These are phyloP conservation scores for Leccinum disarticulatum DNA, from an alignment of 768 basidiomycete genomes.

Conservation along the genomic window DNA sequence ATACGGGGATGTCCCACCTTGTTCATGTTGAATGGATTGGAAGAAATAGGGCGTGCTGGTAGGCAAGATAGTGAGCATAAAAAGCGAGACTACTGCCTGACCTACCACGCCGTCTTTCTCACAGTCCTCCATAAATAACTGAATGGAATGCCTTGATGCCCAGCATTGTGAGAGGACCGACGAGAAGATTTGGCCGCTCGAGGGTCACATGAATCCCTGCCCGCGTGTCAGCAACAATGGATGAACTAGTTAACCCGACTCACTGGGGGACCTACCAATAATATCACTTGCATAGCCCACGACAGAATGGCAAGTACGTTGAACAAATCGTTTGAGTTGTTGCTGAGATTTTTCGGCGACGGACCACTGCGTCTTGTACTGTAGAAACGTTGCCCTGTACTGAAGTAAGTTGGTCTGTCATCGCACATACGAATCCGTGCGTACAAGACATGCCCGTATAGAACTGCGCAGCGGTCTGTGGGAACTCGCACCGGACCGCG, in stretches of 20 bases:
- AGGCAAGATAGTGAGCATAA: not conserved
- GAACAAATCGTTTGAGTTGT: not conserved
- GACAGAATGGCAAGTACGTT: not conserved
- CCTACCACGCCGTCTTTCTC: not conserved
- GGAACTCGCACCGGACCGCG: not conserved
- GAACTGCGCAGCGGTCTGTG: not conserved
- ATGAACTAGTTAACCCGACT: not conserved
- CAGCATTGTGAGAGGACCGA: not conserved
- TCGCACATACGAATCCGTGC: not conserved
- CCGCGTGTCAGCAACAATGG: not conserved
- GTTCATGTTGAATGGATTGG: conserved; percentile 6
- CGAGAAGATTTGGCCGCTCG: not conserved
- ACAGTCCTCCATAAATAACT: not conserved
- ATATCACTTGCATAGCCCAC: not conserved
- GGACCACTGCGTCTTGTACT: not conserved
- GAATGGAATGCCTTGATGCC: not conserved
- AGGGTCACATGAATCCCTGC: conserved; percentile 6
- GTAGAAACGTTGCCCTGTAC: not conserved
- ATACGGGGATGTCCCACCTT: conserved; percentile 12
- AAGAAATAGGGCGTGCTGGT: not conserved
- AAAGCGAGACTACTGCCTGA: not conserved
- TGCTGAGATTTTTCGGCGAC: not conserved
- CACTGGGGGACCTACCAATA: not conserved
- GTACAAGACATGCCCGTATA: not conserved
- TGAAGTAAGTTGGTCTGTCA: not conserved